These are phyloP conservation scores for Kwoniella europaea DNA, from an alignment of 768 basidiomycete genomes.

Conservation along the genomic window DNA sequence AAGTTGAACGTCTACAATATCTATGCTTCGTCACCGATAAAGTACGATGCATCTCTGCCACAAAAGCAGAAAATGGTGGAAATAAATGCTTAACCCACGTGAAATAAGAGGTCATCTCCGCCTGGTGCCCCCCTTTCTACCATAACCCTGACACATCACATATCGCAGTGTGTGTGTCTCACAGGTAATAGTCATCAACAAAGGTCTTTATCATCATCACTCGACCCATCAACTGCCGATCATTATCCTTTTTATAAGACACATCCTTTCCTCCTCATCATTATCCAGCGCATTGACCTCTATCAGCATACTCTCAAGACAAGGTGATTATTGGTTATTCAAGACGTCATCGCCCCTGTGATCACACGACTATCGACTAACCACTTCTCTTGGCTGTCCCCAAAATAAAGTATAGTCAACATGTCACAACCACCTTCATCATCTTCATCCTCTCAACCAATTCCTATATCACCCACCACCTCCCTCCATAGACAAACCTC, in stretches of 20 bases:
- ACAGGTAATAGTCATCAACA: no score
- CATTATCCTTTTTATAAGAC: neutral
- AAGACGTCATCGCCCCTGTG: neutral
- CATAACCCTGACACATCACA: neutral
- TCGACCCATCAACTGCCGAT: neutral
- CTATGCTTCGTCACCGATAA: neutral
- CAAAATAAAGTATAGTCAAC: neutral
- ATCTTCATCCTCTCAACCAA: slow-evolving; percentile 15
- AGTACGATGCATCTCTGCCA: no score
- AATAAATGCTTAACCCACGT: neutral
- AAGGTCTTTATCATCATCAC: no score
- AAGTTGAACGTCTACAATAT: neutral
- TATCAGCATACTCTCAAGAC: neutral
- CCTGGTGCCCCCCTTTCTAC: no score
- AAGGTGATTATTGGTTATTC: neutral
- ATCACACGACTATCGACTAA: neutral
- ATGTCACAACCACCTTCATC: slow-evolving; percentile 18
- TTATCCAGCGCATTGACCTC: neutral
- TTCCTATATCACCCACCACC: slow-evolving; percentile 28
- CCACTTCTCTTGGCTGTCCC: neutral
- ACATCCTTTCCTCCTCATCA: neutral
- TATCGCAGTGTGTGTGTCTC: neutral
- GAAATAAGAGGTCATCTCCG: neutral
- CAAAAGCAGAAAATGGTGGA: no score
- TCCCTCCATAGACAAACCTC: slow-evolving; percentile 19